These are phyloP conservation scores for Butyriboletus loyo DNA, from an alignment of 768 basidiomycete genomes.

Conservation along the genomic window DNA sequence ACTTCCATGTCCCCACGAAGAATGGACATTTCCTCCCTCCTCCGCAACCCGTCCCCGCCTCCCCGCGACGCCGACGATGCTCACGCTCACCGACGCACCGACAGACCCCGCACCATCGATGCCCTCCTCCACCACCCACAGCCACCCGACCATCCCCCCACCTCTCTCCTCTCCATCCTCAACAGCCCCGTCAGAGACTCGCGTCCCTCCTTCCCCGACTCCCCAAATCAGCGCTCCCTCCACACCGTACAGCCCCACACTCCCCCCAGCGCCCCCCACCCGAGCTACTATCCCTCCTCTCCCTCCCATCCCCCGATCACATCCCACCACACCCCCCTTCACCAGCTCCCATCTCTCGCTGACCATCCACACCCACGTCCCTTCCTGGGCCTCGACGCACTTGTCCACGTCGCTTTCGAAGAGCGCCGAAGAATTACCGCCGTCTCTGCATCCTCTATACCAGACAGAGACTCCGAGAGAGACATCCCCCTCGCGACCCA, in stretches of 20 bases:
- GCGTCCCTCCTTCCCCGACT: neutral
- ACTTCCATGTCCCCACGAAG: constrained; percentile 57
- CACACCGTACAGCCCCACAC: neutral
- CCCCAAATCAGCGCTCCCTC: neutral
- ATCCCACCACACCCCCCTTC: neutral
- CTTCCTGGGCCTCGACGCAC: constrained; percentile 52
- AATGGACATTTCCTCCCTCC: constrained; percentile 73
- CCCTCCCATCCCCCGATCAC: neutral
- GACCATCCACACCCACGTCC: constrained; percentile 2
- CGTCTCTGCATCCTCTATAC: neutral
- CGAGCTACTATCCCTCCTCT: no score
- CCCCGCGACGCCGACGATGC: neutral
- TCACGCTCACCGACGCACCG: neutral
- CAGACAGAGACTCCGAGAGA: neutral
- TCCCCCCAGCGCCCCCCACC: no score
- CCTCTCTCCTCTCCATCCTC: constrained; percentile 21
- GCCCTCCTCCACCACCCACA: constrained; percentile 17
- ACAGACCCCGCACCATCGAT: constrained; percentile 18
- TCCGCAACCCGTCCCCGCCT: constrained; percentile 39
- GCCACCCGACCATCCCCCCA: constrained; percentile 8
- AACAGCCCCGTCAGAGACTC: constrained; percentile 2
- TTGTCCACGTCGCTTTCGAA: constrained; percentile 69
- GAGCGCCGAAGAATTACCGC: constrained; percentile 53
- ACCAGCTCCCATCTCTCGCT: neutral
- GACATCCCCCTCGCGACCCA: neutral